Conservation (phyloP, 148 eudicot genomes). For the Tetragonia tetragonoides region DNA sequence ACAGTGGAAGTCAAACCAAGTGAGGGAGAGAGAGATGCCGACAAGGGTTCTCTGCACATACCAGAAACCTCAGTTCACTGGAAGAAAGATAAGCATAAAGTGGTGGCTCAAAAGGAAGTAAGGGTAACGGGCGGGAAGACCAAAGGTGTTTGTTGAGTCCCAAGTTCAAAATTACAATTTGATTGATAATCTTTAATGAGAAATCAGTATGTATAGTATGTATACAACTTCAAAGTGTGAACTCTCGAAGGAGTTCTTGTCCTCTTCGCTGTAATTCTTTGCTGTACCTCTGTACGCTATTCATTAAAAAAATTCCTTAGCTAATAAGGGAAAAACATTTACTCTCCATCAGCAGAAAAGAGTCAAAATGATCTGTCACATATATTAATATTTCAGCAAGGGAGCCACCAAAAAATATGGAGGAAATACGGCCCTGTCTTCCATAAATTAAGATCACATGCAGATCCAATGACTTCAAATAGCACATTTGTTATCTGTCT, state of each 20-base stretch:
- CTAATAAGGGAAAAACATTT: background rate
- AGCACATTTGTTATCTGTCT: constrained; percentile 8
- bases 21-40: constrained; percentile 27
- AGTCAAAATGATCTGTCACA: background rate
- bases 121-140: constrained; percentile 42
- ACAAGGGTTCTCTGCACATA: constrained; percentile 26
- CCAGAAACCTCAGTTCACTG: constrained; percentile 42
- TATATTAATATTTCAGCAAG: background rate
- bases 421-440: background rate
- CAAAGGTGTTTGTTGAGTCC: constrained; percentile 33
- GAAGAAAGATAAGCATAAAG: constrained; percentile 33
- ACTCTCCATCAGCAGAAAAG: background rate
- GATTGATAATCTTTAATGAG: background rate
- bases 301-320: no score
- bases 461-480: constrained; percentile 4
- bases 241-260: no score
- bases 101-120: constrained; percentile 29
- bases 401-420: background rate
- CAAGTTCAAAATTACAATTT: background rate
- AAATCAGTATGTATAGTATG: constrained; percentile 12
- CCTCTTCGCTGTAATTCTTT: no score
- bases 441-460: background rate
- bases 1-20: constrained; percentile 40
- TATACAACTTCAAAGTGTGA: background rate
- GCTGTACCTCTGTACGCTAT: no score